Evolutionary conservation across 305 asterid species (phyloP).

Genomic region (Solanum hybrid): DNA sequence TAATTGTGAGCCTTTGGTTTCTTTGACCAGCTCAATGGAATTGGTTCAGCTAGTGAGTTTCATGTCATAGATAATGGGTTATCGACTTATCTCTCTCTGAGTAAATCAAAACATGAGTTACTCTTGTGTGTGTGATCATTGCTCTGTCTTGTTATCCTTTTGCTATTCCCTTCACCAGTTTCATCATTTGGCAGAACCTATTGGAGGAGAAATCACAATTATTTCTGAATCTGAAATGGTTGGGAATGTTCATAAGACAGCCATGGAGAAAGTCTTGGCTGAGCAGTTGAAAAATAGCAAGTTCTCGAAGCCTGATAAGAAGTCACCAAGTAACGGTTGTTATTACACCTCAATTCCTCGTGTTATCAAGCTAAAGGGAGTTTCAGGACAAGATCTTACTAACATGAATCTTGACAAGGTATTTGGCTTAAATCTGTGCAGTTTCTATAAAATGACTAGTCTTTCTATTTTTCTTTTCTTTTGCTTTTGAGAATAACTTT

Average conservation of each 20-base stretch:
- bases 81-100: background rate
- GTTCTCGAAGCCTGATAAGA: conserved; percentile 36
- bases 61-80: background rate
- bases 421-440: background rate
- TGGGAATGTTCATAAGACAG: conserved; percentile 40
- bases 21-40: background rate
- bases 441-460: background rate
- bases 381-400: conserved; percentile 57
- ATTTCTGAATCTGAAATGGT: conserved; percentile 51
- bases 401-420: conserved; percentile 90
- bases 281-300: conserved; percentile 59
- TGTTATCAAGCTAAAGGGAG: conserved; percentile 72
- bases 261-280: conserved; percentile 53
- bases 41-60: background rate
- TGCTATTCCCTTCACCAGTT: background rate
- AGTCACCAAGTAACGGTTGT: conserved; percentile 49
- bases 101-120: background rate
- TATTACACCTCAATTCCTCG: conserved; percentile 87
- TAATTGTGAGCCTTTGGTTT: background rate
- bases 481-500: conserved; percentile 8
- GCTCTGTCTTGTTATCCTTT: background rate
- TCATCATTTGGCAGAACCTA: conserved; percentile 51
- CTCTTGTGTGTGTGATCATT: background rate
- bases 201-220: conserved; percentile 88
- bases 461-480: background rate